A percentile compares a stretch with the other conserved stretches of the same genome.
Evolutionary conservation across 1,284 basidiomycete genomes (phyloP).

Genomic region (Cryptococcus sp.): DNA sequence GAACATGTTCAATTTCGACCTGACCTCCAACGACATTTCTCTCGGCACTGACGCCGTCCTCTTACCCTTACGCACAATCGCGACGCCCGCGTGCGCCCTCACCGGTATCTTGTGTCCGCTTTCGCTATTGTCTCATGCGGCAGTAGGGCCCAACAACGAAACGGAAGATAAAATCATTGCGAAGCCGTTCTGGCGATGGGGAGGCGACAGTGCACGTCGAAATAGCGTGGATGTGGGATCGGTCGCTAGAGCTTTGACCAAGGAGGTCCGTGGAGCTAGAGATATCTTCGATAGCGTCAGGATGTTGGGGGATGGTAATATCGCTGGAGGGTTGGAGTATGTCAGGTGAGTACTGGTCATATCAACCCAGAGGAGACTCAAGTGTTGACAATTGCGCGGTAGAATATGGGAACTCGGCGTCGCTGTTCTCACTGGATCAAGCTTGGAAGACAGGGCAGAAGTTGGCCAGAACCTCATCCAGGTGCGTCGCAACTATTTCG

Average conservation of each 20-base stretch:
- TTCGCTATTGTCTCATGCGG: slow-evolving; percentile 16
- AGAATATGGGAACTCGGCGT: slow-evolving; percentile 48
- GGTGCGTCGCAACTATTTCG: slow-evolving; percentile 20
- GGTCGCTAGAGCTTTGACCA: slow-evolving; percentile 36
- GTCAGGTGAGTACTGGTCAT: slow-evolving; percentile 45
- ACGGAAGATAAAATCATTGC: slow-evolving; percentile 15
- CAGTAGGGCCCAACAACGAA: background rate
- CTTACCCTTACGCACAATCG: slow-evolving; percentile 28
- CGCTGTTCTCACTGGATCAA: slow-evolving; percentile 39
- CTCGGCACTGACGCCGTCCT: slow-evolving; percentile 14
- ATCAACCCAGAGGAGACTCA: background rate
- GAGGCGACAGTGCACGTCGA: background rate
- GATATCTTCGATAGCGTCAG: slow-evolving; percentile 49
- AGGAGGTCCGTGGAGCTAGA: slow-evolving; percentile 38
- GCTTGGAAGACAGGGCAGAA: slow-evolving; percentile 38
- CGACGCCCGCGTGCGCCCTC: slow-evolving; percentile 41
- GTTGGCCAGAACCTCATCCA: slow-evolving; percentile 39
- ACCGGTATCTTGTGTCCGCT: slow-evolving; percentile 30
- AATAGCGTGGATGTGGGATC: slow-evolving; percentile 30
- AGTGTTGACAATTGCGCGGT: background rate
- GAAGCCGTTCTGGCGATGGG: slow-evolving; percentile 33
- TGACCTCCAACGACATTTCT: slow-evolving; percentile 7
- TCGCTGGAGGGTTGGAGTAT: slow-evolving; percentile 39
- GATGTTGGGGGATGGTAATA: slow-evolving; percentile 36
- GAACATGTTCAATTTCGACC: background rate